phyloP scores from a whole-genome alignment of 441 rosid species.

The Erodium moschatum region DNA sequence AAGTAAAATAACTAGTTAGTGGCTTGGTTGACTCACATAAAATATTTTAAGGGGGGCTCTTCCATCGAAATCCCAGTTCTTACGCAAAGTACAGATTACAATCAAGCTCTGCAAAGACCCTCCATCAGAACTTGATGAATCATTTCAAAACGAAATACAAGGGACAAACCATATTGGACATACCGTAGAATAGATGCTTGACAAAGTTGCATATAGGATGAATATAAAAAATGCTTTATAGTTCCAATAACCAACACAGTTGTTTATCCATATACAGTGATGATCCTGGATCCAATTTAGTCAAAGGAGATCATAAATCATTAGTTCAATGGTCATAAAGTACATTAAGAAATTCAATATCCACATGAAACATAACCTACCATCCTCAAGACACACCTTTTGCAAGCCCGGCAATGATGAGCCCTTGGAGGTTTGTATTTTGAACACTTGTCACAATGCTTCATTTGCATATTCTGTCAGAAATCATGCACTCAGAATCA shows the following conservation, averaged over 20 bases:
- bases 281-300: slow-evolving; percentile 42
- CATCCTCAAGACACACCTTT: slow-evolving; percentile 80
- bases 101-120: slow-evolving; percentile 31
- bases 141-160: not conserved
- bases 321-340: not conserved
- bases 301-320: slow-evolving; percentile 7
- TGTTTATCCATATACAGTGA: slow-evolving; percentile 40
- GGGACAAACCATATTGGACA: slow-evolving; percentile 13
- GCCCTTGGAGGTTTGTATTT: slow-evolving; percentile 63
- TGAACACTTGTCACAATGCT: slow-evolving; percentile 60
- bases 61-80: slow-evolving; percentile 36
- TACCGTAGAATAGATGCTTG: slow-evolving; percentile 44
- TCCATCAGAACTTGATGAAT: not conserved
- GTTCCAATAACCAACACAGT: slow-evolving; percentile 40
- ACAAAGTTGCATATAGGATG: slow-evolving; percentile 35
- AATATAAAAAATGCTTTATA: slow-evolving; percentile 31
- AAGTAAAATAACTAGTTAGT: not conserved
- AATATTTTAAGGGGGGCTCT: slow-evolving; percentile 33
- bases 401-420: slow-evolving; percentile 79
- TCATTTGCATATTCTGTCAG: slow-evolving; percentile 21
- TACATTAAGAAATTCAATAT: slow-evolving; percentile 6
- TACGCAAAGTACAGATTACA: slow-evolving; percentile 26
- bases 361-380: slow-evolving; percentile 30
- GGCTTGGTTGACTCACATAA: slow-evolving; percentile 38
- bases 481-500: not conserved